Conservation (phyloP, 305 asterid genomes). For the Fraxinus ornus region DNA sequence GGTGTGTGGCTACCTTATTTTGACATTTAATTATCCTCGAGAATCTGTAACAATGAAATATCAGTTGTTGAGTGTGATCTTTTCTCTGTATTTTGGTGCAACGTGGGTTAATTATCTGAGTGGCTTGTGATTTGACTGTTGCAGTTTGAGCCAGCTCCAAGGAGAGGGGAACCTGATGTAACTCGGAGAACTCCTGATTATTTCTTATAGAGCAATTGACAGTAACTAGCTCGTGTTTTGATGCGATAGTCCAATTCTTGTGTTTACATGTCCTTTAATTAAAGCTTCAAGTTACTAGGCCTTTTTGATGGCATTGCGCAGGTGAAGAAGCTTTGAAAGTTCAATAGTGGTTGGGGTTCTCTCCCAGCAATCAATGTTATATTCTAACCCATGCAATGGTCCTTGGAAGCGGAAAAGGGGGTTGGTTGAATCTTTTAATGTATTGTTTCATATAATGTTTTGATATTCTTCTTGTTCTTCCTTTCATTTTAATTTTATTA, state of each 20-base stretch:
- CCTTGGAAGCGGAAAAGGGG: slow-evolving; percentile 32
- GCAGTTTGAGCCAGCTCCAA: slow-evolving; percentile 93
- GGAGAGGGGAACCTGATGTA: slow-evolving; percentile 92
- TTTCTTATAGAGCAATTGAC: slow-evolving; percentile 57
- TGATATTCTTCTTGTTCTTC: slow-evolving; percentile 25
- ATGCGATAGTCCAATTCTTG: slow-evolving; percentile 25
- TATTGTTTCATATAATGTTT: slow-evolving; percentile 34
- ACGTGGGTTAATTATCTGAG: not conserved
- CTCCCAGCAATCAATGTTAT: slow-evolving; percentile 29
- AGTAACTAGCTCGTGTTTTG: slow-evolving; percentile 25
- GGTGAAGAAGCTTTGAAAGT: slow-evolving; percentile 29
- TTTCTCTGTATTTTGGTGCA: not conserved
- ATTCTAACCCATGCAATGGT: slow-evolving; percentile 40
- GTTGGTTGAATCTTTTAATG: slow-evolving; percentile 34
- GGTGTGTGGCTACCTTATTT: not conserved
- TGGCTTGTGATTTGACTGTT: slow-evolving; percentile 8
- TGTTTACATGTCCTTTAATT: slow-evolving; percentile 25
- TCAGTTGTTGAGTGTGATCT: not conserved
- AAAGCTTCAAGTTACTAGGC: slow-evolving; percentile 26
- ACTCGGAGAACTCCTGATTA: slow-evolving; percentile 90
- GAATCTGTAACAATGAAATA: not conserved
- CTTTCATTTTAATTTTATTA: not conserved
- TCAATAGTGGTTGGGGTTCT: slow-evolving; percentile 25
- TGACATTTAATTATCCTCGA: not conserved
- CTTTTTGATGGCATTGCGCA: slow-evolving; percentile 28